A percentile compares a stretch with the other conserved stretches of the same genome.
These are phyloP conservation scores for Plasmodium relictum DNA, from an alignment of 169 alveolate genomes.

Conservation along the genomic window DNA sequence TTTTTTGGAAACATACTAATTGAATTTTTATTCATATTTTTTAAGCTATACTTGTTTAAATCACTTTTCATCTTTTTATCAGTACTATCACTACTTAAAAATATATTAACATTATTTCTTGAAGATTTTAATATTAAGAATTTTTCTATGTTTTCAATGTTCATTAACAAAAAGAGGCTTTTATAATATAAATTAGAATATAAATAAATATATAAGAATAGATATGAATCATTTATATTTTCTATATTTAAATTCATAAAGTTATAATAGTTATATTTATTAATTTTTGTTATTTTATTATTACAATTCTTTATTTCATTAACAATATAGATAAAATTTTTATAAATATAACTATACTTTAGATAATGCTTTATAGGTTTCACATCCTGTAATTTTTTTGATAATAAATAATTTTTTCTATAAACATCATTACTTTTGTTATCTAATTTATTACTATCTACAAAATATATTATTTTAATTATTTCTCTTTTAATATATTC, in stretches of 20 bases:
- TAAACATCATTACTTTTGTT: not conserved
- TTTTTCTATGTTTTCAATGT: not conserved
- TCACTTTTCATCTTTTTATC: not conserved
- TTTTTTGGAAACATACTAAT: not conserved
- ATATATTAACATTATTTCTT: not conserved
- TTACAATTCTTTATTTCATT: constrained; percentile 57
- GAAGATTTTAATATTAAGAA: not conserved
- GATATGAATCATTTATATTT: constrained; percentile 40
- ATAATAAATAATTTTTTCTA: not conserved
- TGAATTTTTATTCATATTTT: too few species aligned
- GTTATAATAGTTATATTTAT: constrained; percentile 33
- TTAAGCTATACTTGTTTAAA: too few species aligned
- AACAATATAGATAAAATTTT: constrained; percentile 42
- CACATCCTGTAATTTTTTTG: constrained; percentile 6
- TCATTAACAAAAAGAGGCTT: not conserved
- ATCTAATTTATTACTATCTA: not conserved
- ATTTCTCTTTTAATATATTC: constrained; percentile 36
- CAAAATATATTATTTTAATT: not conserved
- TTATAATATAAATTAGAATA: constrained; percentile 34
- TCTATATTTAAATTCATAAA: constrained; percentile 51
- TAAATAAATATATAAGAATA: constrained; percentile 61
- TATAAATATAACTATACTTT: constrained; percentile 56
- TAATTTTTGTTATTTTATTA: constrained; percentile 35
- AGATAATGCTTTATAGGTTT: constrained; percentile 33
- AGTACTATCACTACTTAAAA: not conserved